A percentile compares a stretch with the other conserved stretches of the same genome.
Evolutionary conservation across 108 stramenopile genomes (phyloP).

Genomic region (Discostella stelligeroides): DNA sequence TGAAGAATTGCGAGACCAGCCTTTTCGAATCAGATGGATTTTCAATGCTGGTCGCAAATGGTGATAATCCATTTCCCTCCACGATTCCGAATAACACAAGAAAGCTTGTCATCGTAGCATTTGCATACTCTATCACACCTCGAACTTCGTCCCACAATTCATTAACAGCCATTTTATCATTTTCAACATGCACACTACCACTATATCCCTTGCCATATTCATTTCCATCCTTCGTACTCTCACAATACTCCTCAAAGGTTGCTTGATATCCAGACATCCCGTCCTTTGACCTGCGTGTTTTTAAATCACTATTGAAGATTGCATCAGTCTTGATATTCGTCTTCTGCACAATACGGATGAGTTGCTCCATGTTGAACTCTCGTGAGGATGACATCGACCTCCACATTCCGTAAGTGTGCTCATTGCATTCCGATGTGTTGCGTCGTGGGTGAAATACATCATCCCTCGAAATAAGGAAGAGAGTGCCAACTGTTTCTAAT

Average conservation of each 20-base stretch:
- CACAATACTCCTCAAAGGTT: conserved; percentile 5
- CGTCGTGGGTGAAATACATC: conserved; percentile 23
- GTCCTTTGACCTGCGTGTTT: not conserved
- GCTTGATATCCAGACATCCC: conserved; percentile 11
- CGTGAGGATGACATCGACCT: not conserved
- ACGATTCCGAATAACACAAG: conserved; percentile 23
- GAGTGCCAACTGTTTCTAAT: conserved; percentile 9
- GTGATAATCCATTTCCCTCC: conserved; percentile 23
- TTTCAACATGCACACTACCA: not conserved
- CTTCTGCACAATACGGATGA: conserved; percentile 21
- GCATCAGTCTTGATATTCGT: conserved; percentile 6
- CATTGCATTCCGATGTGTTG: conserved; percentile 24
- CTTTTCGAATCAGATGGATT: conserved; percentile 1
- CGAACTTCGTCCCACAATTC: conserved; percentile 26
- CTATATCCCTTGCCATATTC: not conserved
- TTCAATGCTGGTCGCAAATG: conserved; percentile 6
- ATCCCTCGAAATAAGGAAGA: conserved; percentile 13
- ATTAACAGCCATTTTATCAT: conserved; percentile 1
- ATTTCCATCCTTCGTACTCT: conserved; percentile 4
- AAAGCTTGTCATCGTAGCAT: conserved; percentile 7
- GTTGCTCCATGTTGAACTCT: conserved; percentile 30
- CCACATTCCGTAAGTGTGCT: conserved; percentile 33
- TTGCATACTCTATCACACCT: conserved; percentile 11
- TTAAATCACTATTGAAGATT: conserved; percentile 14
- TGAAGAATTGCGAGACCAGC: not conserved